Evolutionary conservation across 78 protist genomes (phyloP).

Genomic region (Dictyostelium capitatum): DNA sequence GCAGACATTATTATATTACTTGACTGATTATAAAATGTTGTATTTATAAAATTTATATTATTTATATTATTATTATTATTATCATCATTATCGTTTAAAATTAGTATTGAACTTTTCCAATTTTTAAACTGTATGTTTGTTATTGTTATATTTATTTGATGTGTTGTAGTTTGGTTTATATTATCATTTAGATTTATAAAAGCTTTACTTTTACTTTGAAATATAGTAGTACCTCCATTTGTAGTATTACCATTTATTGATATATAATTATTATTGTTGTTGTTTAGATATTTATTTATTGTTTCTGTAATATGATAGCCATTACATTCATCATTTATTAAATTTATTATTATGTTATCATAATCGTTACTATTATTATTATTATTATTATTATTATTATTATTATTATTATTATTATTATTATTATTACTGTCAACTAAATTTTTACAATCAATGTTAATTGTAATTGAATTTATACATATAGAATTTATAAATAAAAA

Average conservation of each 20-base stretch:
- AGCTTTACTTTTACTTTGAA: slow-evolving; percentile 7
- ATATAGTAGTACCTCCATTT: background rate
- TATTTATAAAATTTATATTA: slow-evolving; percentile 11
- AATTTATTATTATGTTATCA: background rate
- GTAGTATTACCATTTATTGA: background rate
- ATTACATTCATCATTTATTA: slow-evolving; percentile 6
- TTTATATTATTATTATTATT: background rate
- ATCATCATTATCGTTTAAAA: too few species aligned
- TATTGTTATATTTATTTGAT: background rate
- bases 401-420: too few species aligned
- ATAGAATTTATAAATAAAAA: background rate
- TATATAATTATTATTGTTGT: background rate
- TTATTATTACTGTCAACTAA: background rate
- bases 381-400: background rate
- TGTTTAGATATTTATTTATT: background rate
- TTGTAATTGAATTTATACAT: background rate
- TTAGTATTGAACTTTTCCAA: background rate
- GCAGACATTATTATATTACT: background rate
- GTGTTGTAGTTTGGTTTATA: background rate
- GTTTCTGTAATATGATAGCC: background rate
- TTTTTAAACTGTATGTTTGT: background rate
- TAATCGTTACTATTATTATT: background rate
- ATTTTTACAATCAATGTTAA: background rate
- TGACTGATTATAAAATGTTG: background rate
- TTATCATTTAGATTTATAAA: background rate